These are phyloP conservation scores for Alliaria petiolata DNA, from an alignment of 345 rosid genomes.

Conservation along the genomic window DNA sequence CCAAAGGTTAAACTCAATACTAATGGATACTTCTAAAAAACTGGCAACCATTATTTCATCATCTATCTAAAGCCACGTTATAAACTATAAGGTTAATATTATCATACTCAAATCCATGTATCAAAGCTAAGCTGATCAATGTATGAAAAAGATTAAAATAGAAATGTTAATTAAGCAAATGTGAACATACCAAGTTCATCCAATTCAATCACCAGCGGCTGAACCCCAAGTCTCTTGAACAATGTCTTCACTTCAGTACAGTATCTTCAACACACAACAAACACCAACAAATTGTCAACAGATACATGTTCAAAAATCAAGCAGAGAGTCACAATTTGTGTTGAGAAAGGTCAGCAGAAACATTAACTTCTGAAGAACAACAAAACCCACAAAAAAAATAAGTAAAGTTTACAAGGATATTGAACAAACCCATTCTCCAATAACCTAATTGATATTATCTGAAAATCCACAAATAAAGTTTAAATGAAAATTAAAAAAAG, in stretches of 20 bases:
- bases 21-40: background rate
- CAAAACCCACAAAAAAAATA: background rate
- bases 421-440: background rate
- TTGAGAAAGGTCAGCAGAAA: background rate
- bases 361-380: background rate
- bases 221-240: constrained; percentile 72
- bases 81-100: background rate
- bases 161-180: background rate
- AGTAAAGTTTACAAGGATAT: background rate
- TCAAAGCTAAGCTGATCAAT: background rate
- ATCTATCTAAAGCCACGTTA: background rate
- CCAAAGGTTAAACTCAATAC: background rate
- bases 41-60: background rate
- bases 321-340: background rate
- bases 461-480: background rate
- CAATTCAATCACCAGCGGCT: constrained; percentile 80
- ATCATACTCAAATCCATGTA: background rate
- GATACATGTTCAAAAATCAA: background rate
- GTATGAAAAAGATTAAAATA: too few species aligned
- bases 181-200: constrained; percentile 73
- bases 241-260: constrained; percentile 87
- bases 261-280: constrained; percentile 44
- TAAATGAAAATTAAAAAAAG: too few species aligned
- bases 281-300: background rate
- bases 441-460: background rate